Base-by-base conservation (phyloP, 2,329 filamentous ascomycete species). In the Escovopsis weberi region DNA sequence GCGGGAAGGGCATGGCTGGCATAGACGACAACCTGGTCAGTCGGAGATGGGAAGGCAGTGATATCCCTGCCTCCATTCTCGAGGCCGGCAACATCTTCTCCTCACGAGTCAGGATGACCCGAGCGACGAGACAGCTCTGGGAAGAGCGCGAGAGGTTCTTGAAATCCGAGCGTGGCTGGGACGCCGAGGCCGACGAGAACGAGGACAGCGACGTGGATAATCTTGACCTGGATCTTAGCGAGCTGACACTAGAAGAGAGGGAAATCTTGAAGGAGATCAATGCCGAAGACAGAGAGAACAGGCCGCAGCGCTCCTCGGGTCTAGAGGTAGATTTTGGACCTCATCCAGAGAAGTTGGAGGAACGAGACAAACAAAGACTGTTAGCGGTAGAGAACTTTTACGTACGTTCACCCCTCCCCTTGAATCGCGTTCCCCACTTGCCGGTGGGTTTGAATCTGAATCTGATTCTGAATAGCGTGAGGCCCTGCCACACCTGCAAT, bases 21-120 rank as follows among this genome's bases (percentile, higher is more conserved):
- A 63, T 88, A 37, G 85, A 94, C 57, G 83, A 89, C 51, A 62
- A 75, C 15, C 67, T 93, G 19, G 85, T 94, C 3, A 85, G 85
- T 12, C 77, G 85, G 34, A 84, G 75, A 56, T 95, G 88, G 88
- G 82, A 93, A 60, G 88, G 88, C n/a, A 85, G 84, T 48, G 87
- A 94, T 56, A 82, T 98, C 10, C 91, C 91, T 8, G 81, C 85
- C 7, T 96, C 89, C 1, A 96, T 98, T 45, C 74, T 95, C 12
- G 91, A 98, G 61, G 91, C 91, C 6, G 91, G 91, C 7, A 82
- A 91, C 55, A 68, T 98, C 1, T 98, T 98, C 60, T 85, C 88
- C 0, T 82, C 77, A 45, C 76, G 91, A 41, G 91, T 95, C 59
- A 77, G 89, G 51, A 94, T 94, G 73, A 94, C 87, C 1, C 74